phyloP scores from a whole-genome alignment of 2,329 filamentous ascomycete genomes.

The Cordyceps militaris region DNA sequence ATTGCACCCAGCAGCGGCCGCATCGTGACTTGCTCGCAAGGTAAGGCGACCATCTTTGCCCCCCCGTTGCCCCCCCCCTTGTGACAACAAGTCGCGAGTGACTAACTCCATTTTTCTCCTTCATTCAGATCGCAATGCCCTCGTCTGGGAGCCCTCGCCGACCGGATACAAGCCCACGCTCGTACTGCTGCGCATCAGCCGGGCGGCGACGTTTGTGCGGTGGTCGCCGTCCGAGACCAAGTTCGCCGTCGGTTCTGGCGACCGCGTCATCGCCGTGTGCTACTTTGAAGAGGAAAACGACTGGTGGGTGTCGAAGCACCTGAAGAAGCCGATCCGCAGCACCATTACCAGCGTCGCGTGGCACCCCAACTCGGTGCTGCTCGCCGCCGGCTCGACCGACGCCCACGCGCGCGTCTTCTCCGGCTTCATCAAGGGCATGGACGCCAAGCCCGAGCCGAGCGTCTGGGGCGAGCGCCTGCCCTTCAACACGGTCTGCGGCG shows the following conservation, averaged over 20 bases:
- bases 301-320: slow-evolving; percentile 99
- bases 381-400: slow-evolving; percentile 94
- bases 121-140: slow-evolving; percentile 77
- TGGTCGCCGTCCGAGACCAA: slow-evolving; percentile 97
- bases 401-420: slow-evolving; percentile 93
- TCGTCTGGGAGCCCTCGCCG: slow-evolving; percentile 95
- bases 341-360: slow-evolving; percentile 92
- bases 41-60: slow-evolving; percentile 34
- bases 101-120: background rate
- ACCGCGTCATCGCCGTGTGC: slow-evolving; percentile 90
- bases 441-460: slow-evolving; percentile 74
- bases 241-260: slow-evolving; percentile 94
- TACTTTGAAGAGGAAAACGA: slow-evolving; percentile 99
- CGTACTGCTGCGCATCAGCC: slow-evolving; percentile 92
- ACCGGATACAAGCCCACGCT: slow-evolving; percentile 94
- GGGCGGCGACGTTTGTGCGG: slow-evolving; percentile 91
- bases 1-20: slow-evolving; percentile 85
- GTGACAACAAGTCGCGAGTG: background rate
- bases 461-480: slow-evolving; percentile 93
- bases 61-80: background rate
- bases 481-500: slow-evolving; percentile 97
- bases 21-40: slow-evolving; percentile 96
- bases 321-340: slow-evolving; percentile 97
- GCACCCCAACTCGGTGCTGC: slow-evolving; percentile 95
- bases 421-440: slow-evolving; percentile 91